phyloP scores from a whole-genome alignment of 1,139 yeast genomes.

The Yamadazyma friedrichii region DNA sequence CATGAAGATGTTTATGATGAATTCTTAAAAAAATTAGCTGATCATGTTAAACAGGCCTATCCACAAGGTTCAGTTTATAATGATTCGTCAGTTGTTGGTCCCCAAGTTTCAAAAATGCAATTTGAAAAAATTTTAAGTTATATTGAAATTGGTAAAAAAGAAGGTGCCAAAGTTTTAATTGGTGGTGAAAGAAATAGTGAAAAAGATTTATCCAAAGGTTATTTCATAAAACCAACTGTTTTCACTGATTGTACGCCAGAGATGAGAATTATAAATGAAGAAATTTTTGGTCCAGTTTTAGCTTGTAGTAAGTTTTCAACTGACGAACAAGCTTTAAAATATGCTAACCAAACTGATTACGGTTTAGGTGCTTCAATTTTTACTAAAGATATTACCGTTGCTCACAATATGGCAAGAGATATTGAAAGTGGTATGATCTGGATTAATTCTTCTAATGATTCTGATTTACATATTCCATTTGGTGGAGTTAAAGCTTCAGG shows the following conservation, averaged over 20 bases:
- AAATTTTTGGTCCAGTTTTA: constrained; percentile 62
- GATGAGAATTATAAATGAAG: constrained; percentile 56
- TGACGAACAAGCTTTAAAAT: constrained; percentile 52
- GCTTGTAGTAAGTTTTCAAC: constrained; percentile 49
- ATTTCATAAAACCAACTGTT: constrained; percentile 52
- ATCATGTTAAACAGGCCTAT: constrained; percentile 41
- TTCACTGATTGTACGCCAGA: constrained; percentile 52
- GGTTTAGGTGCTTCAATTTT: constrained; percentile 78
- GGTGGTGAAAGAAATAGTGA: constrained; percentile 46
- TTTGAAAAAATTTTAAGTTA: constrained; percentile 56
- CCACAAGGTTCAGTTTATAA: constrained; percentile 60
- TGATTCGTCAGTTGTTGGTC: constrained; percentile 65
- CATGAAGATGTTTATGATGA: constrained; percentile 43
- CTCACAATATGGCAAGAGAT: constrained; percentile 45
- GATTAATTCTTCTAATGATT: constrained; percentile 72
- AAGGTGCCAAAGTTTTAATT: constrained; percentile 51
- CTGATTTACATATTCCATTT: constrained; percentile 74
- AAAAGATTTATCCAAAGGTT: constrained; percentile 43
- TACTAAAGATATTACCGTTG: constrained; percentile 52
- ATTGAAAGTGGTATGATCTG: constrained; percentile 57
- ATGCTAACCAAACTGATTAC: constrained; percentile 52
- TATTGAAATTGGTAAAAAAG: constrained; percentile 52
- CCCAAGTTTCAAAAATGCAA: constrained; percentile 71
- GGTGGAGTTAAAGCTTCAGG: constrained; percentile 82
- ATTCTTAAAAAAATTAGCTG: constrained; percentile 47